Evolutionary conservation across 148 eudicot species (phyloP), one percentile per base, ranked within the genome.

Genomic region (Camellia granthamiana): DNA sequence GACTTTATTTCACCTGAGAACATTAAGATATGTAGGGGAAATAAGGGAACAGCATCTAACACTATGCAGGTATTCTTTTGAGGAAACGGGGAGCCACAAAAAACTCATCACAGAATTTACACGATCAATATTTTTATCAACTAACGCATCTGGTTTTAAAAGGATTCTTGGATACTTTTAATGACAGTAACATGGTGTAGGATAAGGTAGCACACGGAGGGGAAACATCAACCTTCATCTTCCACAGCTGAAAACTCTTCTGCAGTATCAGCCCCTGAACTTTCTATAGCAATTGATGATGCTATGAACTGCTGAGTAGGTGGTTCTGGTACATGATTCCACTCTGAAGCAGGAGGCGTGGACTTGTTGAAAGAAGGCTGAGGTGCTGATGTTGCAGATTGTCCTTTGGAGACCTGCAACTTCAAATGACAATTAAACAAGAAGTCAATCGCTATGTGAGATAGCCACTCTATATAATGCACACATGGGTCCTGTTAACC

Each of bases 341-440:
- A 87, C 79, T 92, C 98, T 59, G 94, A 86, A 85, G 85, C 84
- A 74, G 91, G 61, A 76, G 86, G 70, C 21, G 74, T 56, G 54
- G 72, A 82, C 87, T 88, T 92, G 81, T 82, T 90, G 44, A 84
- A 63, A 43, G 89, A 79, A 15, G 88, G 61, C 55, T 74, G 84
- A 68, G 82, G 83, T 72, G 78, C 83, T 74, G 91, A 72, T 87
- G 83, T 79, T 46, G 86, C 78, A 78, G 93, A 80, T 63, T 84
- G 93, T 52, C 82, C 92, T 86, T 96, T 96, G 76, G 94, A 89
- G 81, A 90, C 92, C 83, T 94, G 94, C 79, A 91, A 85, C 90
- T 91, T 81, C 47, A 78, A 88, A 81, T 15, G 77, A 79, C 46
- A 75, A 67, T 30, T 38, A 64, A 77, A 60, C 23, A 79, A 69